Conservation (phyloP, 108 stramenopile species). For the Cyclotella kingstonii region DNA sequence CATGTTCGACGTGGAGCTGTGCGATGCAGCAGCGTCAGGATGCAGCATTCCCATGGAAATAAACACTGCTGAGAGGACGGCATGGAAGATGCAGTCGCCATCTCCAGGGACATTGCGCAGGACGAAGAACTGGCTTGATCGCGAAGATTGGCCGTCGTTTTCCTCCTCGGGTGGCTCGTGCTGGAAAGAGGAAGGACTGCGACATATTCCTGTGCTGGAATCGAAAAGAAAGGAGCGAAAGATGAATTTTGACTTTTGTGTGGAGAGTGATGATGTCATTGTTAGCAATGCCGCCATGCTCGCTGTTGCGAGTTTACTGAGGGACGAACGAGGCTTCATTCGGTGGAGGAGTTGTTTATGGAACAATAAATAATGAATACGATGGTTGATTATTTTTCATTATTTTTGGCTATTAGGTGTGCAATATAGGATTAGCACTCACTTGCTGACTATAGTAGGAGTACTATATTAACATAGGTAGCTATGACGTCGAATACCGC, state of each 20-base stretch:
- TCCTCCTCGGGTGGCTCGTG: background rate
- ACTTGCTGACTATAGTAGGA: no score
- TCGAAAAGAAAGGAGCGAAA: conserved; percentile 37
- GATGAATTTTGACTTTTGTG: conserved; percentile 4
- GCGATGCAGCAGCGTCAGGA: conserved; percentile 17
- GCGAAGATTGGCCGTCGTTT: background rate
- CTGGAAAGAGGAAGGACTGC: conserved; percentile 27
- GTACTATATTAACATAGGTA: no score
- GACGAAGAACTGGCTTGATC: conserved; percentile 30
- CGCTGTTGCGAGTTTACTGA: background rate
- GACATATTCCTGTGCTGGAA: conserved; percentile 31
- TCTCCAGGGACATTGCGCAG: conserved; percentile 74
- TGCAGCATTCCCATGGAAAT: conserved; percentile 54
- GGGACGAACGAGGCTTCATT: no score
- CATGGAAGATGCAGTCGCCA: conserved; percentile 77
- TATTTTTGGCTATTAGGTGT: no score
- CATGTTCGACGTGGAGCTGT: conserved; percentile 28
- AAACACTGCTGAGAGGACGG: conserved; percentile 58
- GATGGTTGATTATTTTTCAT: no score
- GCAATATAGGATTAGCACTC: no score
- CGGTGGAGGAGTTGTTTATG: no score
- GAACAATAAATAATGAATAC: no score
- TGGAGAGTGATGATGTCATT: background rate
- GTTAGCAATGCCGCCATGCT: background rate
- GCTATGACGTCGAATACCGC: no score